Conservation (phyloP, 768 basidiomycete genomes). For the Dioszegia hungarica region DNA sequence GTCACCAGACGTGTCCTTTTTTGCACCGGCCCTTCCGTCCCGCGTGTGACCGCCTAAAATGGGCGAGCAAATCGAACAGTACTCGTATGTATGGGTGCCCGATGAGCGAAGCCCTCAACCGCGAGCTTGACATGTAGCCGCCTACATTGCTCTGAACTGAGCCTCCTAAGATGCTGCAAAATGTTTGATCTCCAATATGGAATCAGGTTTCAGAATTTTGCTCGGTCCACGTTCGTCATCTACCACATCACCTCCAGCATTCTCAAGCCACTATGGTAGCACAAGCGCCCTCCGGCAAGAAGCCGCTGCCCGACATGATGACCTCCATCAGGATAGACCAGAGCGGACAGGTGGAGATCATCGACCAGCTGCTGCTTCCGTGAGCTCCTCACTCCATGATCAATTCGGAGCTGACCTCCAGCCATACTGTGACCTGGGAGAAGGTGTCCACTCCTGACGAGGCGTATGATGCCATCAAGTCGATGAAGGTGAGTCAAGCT, state of each 20-base stretch:
- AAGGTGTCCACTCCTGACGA: constrained; percentile 65
- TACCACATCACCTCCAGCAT: no score
- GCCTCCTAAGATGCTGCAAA: no score
- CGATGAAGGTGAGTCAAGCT: constrained; percentile 69
- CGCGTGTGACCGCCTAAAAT: no score
- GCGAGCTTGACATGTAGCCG: no score
- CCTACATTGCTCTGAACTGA: no score
- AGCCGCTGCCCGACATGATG: constrained; percentile 49
- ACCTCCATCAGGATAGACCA: constrained; percentile 48
- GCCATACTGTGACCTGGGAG: constrained; percentile 48
- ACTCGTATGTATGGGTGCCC: no score
- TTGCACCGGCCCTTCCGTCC: neutral
- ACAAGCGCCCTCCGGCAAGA: constrained; percentile 39
- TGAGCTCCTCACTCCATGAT: constrained; percentile 15
- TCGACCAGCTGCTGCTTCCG: constrained; percentile 84
- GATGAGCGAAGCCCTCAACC: no score
- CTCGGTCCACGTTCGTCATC: neutral
- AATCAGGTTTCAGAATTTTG: neutral
- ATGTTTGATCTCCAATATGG: no score
- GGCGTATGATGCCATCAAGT: constrained; percentile 88
- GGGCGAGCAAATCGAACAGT: no score
- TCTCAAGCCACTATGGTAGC: constrained; percentile 39
- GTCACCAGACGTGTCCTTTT: neutral
- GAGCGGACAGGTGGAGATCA: constrained; percentile 67
- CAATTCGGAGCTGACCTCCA: constrained; percentile 4